phyloP scores from a whole-genome alignment of 345 rosid genomes.

The Rhodomyrtus tomentosa region DNA sequence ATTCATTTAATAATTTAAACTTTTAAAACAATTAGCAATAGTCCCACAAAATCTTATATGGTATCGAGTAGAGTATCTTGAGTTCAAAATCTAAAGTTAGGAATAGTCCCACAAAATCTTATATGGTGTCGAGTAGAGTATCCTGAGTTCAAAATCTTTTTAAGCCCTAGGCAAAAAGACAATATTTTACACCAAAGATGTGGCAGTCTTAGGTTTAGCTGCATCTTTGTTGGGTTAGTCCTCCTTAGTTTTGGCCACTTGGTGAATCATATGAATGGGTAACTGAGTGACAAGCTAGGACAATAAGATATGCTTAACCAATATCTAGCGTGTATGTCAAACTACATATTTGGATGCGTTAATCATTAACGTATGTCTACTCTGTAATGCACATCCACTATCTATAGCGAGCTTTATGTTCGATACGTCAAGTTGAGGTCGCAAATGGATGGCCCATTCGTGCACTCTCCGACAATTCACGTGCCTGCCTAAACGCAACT shows the following conservation, averaged over 20 bases:
- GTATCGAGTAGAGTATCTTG: rapidly evolving
- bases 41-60: no score
- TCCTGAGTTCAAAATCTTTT: no score
- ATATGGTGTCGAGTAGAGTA: no score
- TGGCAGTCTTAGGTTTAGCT: background rate
- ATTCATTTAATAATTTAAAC: no score
- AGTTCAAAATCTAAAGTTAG: no score
- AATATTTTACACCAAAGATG: no score
- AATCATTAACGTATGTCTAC: background rate
- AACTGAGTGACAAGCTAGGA: background rate
- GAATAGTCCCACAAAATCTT: no score
- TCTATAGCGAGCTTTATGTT: background rate
- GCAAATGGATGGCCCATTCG: background rate
- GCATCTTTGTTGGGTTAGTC: background rate
- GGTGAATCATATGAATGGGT: background rate
- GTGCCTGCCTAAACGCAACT: background rate
- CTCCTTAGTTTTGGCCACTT: background rate
- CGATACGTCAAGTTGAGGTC: background rate
- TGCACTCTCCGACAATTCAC: background rate
- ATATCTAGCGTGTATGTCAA: background rate
- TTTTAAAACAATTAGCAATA: no score
- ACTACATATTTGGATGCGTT: background rate
- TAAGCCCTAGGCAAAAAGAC: no score
- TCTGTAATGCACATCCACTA: background rate
- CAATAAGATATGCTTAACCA: background rate